These are phyloP conservation scores for Apiospora sp. DNA, from an alignment of 2,329 filamentous ascomycete species.

Conservation along the genomic window DNA sequence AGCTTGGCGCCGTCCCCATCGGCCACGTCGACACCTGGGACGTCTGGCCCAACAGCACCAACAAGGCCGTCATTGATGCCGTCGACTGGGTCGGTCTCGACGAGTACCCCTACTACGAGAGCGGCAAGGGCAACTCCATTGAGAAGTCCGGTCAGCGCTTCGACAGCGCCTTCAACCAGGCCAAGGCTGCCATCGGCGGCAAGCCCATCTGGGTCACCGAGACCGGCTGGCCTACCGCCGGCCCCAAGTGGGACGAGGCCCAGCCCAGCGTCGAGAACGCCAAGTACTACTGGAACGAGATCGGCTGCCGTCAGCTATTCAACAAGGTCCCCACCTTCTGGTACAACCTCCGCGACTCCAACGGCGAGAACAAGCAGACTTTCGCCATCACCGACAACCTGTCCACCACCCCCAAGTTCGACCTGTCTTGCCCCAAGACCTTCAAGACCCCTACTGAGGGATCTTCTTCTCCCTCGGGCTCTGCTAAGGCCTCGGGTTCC, in stretches of 20 bases:
- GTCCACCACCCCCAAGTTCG: constrained; percentile 57
- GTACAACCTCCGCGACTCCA: constrained; percentile 69
- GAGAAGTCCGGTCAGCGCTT: constrained; percentile 63
- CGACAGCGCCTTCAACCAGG: constrained; percentile 55
- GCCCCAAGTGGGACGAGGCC: constrained; percentile 61
- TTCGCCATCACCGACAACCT: constrained; percentile 64
- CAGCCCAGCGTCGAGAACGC: constrained; percentile 65
- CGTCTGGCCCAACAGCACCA: constrained; percentile 65
- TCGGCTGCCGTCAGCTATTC: constrained; percentile 68
- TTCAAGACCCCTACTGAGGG: constrained; percentile 46
- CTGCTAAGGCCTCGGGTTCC: constrained; percentile 30
- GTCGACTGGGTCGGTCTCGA: constrained; percentile 72
- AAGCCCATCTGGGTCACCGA: constrained; percentile 70
- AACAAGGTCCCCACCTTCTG: constrained; percentile 65
- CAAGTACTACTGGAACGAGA: constrained; percentile 68
- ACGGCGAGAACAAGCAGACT: constrained; percentile 65
- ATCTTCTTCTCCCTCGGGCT: constrained; percentile 31
- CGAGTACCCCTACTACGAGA: constrained; percentile 73
- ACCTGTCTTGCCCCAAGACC: constrained; percentile 60
- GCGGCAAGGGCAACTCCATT: constrained; percentile 62
- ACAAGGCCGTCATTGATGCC: constrained; percentile 66
- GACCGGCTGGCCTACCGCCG: constrained; percentile 70
- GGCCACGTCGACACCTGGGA: constrained; percentile 77
- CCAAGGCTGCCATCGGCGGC: constrained; percentile 53
- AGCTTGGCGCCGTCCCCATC: constrained; percentile 57